These are phyloP conservation scores for Aspergillus cejpii DNA, from an alignment of 2,329 filamentous ascomycete genomes.

Conservation along the genomic window DNA sequence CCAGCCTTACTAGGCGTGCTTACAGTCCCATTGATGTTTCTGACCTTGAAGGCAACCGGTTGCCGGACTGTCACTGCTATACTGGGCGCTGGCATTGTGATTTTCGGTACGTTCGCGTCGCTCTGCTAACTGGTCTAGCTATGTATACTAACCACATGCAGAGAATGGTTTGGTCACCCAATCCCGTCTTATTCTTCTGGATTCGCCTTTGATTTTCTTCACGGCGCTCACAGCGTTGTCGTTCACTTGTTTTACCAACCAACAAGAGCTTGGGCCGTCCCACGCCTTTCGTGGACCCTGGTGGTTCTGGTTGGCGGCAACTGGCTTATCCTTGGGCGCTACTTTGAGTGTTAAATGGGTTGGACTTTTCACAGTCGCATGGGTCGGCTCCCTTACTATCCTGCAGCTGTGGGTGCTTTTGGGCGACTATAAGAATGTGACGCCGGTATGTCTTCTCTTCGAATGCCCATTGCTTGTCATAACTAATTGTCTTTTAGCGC, in stretches of 20 bases:
- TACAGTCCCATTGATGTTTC: constrained; percentile 84
- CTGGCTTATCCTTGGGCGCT: constrained; percentile 78
- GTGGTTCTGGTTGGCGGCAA: constrained; percentile 96
- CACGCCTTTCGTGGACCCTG: constrained; percentile 83
- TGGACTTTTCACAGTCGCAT: constrained; percentile 95
- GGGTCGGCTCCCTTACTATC: constrained; percentile 86
- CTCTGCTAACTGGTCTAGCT: background rate
- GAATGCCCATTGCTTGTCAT: background rate
- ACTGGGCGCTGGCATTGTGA: constrained; percentile 76
- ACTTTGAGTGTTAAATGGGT: constrained; percentile 99
- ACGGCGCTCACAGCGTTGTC: constrained; percentile 86
- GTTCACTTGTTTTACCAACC: constrained; percentile 91
- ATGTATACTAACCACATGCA: constrained; percentile 34
- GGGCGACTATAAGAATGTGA: constrained; percentile 79
- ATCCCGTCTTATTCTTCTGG: constrained; percentile 88
- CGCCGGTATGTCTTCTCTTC: constrained; percentile 50
- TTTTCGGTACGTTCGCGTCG: constrained; percentile 62
- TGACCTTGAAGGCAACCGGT: constrained; percentile 84
- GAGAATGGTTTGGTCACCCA: constrained; percentile 95
- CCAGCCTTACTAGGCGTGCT: constrained; percentile 84
- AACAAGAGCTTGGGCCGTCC: constrained; percentile 84
- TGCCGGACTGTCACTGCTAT: constrained; percentile 80
- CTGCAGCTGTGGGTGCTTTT: constrained; percentile 93
- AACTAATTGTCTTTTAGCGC: constrained; percentile 45
- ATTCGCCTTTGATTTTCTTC: constrained; percentile 88